Percentiles rank a stretch among this genome's conserved stretches.
phyloP scores from a whole-genome alignment of 495 filamentous ascomycete species.

The Penicillium argentinense region DNA sequence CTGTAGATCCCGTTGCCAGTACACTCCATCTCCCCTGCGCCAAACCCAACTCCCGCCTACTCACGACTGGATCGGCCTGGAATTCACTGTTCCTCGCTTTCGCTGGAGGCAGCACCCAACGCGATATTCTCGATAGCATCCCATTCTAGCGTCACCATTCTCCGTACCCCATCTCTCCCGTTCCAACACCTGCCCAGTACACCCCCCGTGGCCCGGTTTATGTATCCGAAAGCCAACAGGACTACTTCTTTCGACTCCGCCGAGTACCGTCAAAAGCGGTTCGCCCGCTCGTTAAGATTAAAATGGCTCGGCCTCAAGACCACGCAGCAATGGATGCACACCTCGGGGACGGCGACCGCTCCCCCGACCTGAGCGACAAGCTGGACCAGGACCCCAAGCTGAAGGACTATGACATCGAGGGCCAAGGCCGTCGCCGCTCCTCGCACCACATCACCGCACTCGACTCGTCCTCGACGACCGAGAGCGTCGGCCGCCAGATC shows the following conservation, averaged over 20 bases:
- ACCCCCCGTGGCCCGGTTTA: constrained; percentile 24
- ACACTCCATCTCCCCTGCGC: not conserved
- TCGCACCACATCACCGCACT: constrained; percentile 19
- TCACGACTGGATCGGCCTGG: too few relatives aligned
- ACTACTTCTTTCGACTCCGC: constrained; percentile 28
- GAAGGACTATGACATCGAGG: constrained; percentile 37
- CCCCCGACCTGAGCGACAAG: constrained; percentile 26
- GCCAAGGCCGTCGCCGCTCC: constrained; percentile 24
- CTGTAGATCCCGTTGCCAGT: constrained; percentile 12
- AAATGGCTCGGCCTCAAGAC: constrained; percentile 41
- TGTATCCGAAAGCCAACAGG: constrained; percentile 35
- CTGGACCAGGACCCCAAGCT: constrained; percentile 24
- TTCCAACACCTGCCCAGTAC: not conserved
- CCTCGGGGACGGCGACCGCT: constrained; percentile 18
- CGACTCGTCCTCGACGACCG: constrained; percentile 34
- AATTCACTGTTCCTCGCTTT: too few relatives aligned
- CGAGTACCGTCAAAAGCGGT: constrained; percentile 37
- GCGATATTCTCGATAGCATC: not conserved
- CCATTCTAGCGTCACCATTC: not conserved
- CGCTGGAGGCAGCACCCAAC: not conserved
- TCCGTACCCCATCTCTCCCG: not conserved
- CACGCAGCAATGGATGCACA: constrained; percentile 16
- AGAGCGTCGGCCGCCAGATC: constrained; percentile 67
- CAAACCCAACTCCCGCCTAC: not conserved
- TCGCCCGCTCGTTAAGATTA: constrained; percentile 36